Base-by-base conservation (phyloP, 768 basidiomycete species). In the Russula olivacea region DNA sequence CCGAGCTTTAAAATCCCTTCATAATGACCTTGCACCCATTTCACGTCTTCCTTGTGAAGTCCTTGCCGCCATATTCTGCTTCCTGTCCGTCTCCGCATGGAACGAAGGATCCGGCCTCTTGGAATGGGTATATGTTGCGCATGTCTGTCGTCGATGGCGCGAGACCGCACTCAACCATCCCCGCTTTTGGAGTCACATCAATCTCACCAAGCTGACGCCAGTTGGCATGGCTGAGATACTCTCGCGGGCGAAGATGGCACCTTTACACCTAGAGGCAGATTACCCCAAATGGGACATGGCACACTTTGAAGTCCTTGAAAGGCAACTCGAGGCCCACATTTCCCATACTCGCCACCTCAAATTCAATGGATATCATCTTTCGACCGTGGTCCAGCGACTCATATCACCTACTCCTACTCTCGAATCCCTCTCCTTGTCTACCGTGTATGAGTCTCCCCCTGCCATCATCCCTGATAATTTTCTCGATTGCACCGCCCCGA, bases 121-220 rank as follows among this genome's bases (percentile, higher is more conserved):
- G 17, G 19, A 6, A 10, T 66, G 65, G 65, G 36, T 66, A 40
- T 11, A 32, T 19, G 38, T 63, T 17, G 19, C 61, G 7, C 65
- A 59, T n/a, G 65, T 66, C 28, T 66, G 61, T 14, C 65, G 23
- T 12, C 57, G 19, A 43, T 66, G 65, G 65, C 65, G 61, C 15
- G 57, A 66, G 10, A 56, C 63, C 17, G 65, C 65, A 23, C 58
- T 66, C 32, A n/a, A 40, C 11, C 40, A 59, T 21, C 61, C 57
- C 32, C 41, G 47, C 17, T 36, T 66, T 30, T 66, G 61, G 61
- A 55, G 56, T 30, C 40, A 54, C 28, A 23, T 66, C 40, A 21
- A 58, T 10, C 59, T 66, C 40, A 40, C 52, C 15, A 56, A 10
- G 9, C 10, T 61, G 17, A 59, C 40, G 1, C 6, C 34, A 11